Evolutionary conservation across 1,139 yeast genomes (phyloP).

Genomic region (Yamadazyma siamensis): DNA sequence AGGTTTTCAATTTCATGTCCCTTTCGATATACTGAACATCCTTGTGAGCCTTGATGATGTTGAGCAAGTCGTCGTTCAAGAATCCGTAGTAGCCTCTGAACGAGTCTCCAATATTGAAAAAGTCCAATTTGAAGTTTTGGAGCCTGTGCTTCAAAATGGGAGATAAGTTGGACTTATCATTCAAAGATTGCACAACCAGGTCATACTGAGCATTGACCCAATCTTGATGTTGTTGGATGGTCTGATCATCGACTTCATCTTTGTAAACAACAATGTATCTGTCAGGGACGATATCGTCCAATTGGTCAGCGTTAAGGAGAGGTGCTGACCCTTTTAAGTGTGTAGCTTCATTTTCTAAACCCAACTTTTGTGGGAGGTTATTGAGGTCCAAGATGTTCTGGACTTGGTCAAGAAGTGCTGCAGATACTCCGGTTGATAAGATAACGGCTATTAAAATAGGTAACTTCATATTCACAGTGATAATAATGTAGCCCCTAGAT

Average conservation of each 20-base stretch:
- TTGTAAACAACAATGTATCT: conserved; percentile 76
- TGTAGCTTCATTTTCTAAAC: conserved; percentile 2
- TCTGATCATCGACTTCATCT: conserved; percentile 49
- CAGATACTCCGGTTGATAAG: conserved; percentile 1
- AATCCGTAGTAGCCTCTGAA: conserved; percentile 71
- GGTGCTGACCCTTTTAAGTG: conserved; percentile 30
- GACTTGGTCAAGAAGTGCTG: conserved; percentile 6
- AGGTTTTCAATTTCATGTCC: conserved; percentile 71
- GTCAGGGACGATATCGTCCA: conserved; percentile 60
- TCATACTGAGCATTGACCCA: conserved; percentile 44
- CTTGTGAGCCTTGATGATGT: conserved; percentile 69
- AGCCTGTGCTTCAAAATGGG: conserved; percentile 12
- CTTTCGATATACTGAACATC: conserved; percentile 73
- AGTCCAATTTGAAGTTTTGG: conserved; percentile 12
- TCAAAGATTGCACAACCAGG: conserved; percentile 38
- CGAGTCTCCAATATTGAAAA: conserved; percentile 55
- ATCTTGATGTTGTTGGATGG: conserved; percentile 58
- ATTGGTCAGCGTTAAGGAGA: conserved; percentile 34
- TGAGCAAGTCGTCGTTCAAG: conserved; percentile 69
- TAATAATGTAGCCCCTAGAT: too few relatives aligned
- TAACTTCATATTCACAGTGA: conserved; percentile 9
- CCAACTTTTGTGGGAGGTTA: conserved; percentile 8
- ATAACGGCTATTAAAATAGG: conserved; percentile 2
- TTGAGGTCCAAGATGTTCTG: conserved; percentile 9
- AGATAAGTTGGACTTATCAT: conserved; percentile 8